Evolutionary conservation across 768 basidiomycete species (phyloP).

Genomic region (Russula olivacea): DNA sequence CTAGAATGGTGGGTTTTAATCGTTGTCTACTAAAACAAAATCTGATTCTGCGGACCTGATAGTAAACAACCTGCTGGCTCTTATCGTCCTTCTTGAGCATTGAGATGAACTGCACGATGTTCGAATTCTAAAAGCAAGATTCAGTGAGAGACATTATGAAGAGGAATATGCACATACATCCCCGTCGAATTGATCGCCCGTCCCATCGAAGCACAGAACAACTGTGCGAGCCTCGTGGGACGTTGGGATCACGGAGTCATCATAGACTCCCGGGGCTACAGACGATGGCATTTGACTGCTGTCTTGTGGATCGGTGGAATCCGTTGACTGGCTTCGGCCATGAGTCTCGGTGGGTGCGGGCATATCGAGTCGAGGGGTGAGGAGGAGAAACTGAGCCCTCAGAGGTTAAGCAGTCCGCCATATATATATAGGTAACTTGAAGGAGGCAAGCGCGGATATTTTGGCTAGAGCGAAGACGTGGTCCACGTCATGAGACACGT

Average conservation of each 20-base stretch:
- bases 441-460: no score
- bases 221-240: conserved; percentile 38
- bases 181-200: conserved; percentile 59
- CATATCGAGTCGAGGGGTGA: no score
- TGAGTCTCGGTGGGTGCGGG: no score
- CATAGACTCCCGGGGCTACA: not conserved
- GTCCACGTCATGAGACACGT: no score
- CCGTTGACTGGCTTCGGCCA: not conserved
- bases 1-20: conserved; percentile 31
- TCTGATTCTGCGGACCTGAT: conserved; percentile 44
- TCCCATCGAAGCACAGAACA: conserved; percentile 65
- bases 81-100: conserved; percentile 64
- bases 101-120: conserved; percentile 62
- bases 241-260: conserved; percentile 26
- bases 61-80: conserved; percentile 62
- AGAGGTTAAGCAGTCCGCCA: no score
- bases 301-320: not conserved
- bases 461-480: no score
- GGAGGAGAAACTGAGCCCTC: no score
- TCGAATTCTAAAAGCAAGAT: conserved; percentile 50
- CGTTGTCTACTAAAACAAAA: not conserved
- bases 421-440: no score
- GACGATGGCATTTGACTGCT: not conserved
- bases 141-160: not conserved
- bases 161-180: conserved; percentile 41